A percentile compares a stretch with the other conserved stretches of the same genome.
Evolutionary conservation across 176 grass and related monocot species (phyloP).

Genomic region (Metroxylon sagu): DNA sequence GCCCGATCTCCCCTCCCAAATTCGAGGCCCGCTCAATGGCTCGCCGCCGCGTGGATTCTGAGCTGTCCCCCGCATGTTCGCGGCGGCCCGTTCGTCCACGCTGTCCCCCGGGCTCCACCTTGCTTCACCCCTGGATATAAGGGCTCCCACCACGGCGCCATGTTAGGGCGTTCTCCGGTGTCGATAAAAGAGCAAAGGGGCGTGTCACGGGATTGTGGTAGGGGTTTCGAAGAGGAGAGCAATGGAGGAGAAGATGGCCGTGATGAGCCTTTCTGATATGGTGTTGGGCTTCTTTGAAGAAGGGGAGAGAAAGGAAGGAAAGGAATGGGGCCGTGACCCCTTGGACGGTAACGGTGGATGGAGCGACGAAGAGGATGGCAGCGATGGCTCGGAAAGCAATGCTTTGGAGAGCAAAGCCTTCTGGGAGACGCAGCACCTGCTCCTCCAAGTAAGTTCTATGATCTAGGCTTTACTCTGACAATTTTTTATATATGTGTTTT

Average conservation of each 20-base stretch:
- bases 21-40: neutral
- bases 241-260: conserved; percentile 17
- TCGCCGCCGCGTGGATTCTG: neutral
- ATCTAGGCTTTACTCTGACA: too few species aligned
- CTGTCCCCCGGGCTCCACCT: neutral
- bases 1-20: neutral
- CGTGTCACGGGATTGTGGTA: neutral
- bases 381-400: conserved; percentile 9
- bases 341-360: neutral
- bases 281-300: conserved; percentile 67
- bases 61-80: neutral
- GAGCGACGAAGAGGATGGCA: conserved; percentile 9
- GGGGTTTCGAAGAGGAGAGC: neutral
- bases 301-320: conserved; percentile 28
- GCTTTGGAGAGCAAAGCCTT: conserved; percentile 45
- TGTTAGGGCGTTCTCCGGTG: too few species aligned
- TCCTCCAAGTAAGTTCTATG: conserved; percentile 36
- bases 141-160: neutral
- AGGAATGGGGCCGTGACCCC: conserved; percentile 3
- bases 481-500: neutral
- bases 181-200: too few species aligned
- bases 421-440: conserved; percentile 53
- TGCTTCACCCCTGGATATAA: neutral
- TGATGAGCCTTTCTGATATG: conserved; percentile 57
- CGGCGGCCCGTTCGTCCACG: conserved; percentile 15